Percentiles rank a stretch among this genome's conserved stretches.
Evolutionary conservation across 305 asterid genomes (phyloP).

Genomic region (Nicotiana rustica): DNA sequence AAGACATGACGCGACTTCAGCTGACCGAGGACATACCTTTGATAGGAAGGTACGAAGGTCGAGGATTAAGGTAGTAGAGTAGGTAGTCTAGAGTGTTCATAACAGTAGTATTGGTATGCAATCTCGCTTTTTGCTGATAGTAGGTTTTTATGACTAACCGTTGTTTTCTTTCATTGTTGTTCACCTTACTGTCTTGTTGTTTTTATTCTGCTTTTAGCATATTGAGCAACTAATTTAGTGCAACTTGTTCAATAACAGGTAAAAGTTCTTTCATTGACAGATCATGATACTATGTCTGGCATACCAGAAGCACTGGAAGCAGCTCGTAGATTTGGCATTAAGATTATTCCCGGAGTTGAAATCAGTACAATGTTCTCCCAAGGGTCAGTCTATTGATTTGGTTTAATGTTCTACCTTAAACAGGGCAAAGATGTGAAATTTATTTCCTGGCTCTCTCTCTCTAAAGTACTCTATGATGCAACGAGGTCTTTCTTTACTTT

Average conservation of each 20-base stretch:
- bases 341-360: slow-evolving; percentile 95
- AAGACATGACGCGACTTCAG: too few relatives aligned
- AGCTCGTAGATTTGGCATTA: slow-evolving; percentile 88
- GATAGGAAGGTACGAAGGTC: too few relatives aligned
- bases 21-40: too few relatives aligned
- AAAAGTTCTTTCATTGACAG: slow-evolving; percentile 93
- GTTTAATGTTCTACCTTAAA: not conserved
- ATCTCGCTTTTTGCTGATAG: too few relatives aligned
- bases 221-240: slow-evolving; percentile 31
- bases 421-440: slow-evolving; percentile 22
- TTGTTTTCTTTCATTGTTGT: too few relatives aligned
- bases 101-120: too few relatives aligned
- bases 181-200: too few relatives aligned
- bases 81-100: too few relatives aligned
- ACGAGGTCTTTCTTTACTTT: not conserved
- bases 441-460: slow-evolving; percentile 7
- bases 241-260: slow-evolving; percentile 72
- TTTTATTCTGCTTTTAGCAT: too few relatives aligned
- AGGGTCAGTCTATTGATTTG: slow-evolving; percentile 54
- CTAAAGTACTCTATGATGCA: slow-evolving; percentile 15
- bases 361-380: slow-evolving; percentile 88
- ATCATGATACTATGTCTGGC: slow-evolving; percentile 95
- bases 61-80: too few relatives aligned
- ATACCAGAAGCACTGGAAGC: slow-evolving; percentile 92
- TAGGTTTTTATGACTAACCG: too few relatives aligned